phyloP scores from a whole-genome alignment of 208 protist genomes.

The Crithidia sp. region DNA sequence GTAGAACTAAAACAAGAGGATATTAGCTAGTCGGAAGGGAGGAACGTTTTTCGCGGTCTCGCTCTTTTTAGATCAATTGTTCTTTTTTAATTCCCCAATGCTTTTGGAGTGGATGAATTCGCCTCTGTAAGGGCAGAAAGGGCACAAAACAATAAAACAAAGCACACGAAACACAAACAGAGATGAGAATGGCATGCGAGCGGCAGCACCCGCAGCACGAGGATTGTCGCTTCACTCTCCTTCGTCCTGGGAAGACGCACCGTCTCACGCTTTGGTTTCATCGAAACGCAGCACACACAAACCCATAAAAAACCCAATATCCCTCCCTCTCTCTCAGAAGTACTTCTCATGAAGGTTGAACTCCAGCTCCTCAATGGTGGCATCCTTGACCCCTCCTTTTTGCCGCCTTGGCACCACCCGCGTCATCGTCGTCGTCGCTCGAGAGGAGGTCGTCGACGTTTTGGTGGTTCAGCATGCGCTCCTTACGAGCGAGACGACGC shows the following conservation, averaged over 20 bases:
- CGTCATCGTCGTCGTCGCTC: slow-evolving; percentile 43
- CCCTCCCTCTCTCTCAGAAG: slow-evolving; percentile 7
- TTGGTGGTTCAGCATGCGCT: slow-evolving; percentile 37
- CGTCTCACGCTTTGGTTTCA: not conserved
- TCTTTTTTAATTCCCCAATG: not conserved
- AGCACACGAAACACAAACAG: not conserved
- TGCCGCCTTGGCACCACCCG: slow-evolving; percentile 4
- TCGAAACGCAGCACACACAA: not conserved
- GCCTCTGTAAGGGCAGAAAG: not conserved
- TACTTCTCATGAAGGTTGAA: slow-evolving; percentile 39
- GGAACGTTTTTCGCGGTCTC: too few species aligned
- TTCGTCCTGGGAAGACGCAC: too few species aligned
- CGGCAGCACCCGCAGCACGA: too few species aligned
- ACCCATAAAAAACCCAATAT: not conserved
- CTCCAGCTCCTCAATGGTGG: slow-evolving; percentile 41
- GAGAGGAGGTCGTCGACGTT: slow-evolving; percentile 28
- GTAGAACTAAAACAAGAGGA: too few species aligned
- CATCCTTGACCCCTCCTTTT: slow-evolving; percentile 39
- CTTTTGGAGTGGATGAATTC: not conserved
- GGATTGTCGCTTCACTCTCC: too few species aligned
- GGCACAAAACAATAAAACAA: not conserved
- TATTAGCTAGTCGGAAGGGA: too few species aligned
- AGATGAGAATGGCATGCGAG: too few species aligned
- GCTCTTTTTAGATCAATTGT: not conserved
- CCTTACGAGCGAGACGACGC: slow-evolving; percentile 43